These are phyloP conservation scores for Eimeria acervulina DNA, from an alignment of 169 alveolate species.

Conservation along the genomic window DNA sequence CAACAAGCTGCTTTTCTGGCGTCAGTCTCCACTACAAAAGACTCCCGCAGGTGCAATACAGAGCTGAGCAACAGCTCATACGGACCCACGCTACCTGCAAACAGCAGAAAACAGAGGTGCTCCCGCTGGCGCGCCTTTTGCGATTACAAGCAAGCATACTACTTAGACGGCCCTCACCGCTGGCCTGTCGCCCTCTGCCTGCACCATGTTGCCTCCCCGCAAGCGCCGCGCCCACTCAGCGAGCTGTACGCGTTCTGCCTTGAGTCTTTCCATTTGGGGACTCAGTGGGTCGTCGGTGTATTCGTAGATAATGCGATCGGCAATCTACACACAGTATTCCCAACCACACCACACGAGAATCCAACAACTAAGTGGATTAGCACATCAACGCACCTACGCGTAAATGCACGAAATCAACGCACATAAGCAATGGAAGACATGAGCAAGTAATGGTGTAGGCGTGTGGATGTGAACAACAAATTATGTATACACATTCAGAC, in stretches of 20 bases:
- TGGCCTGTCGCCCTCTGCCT: constrained; percentile 28
- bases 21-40: background rate
- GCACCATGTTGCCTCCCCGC: background rate
- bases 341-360: background rate
- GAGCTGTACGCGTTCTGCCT: constrained; percentile 66
- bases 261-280: constrained; percentile 30
- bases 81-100: background rate
- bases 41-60: background rate
- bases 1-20: background rate
- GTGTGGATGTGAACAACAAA: background rate
- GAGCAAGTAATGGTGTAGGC: background rate
- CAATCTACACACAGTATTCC: constrained; percentile 10
- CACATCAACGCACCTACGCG: background rate
- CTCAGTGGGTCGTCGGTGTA: constrained; percentile 48
- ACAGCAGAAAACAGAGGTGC: background rate
- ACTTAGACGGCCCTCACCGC: background rate
- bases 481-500: background rate
- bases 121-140: background rate
- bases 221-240: constrained; percentile 70
- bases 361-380: background rate
- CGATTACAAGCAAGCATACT: background rate
- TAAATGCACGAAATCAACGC: background rate
- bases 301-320: constrained; percentile 61
- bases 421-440: background rate
- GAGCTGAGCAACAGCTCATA: background rate